These are phyloP conservation scores for Cryptococcus sp. DNA, from an alignment of 1,284 basidiomycete species.

Conservation along the genomic window DNA sequence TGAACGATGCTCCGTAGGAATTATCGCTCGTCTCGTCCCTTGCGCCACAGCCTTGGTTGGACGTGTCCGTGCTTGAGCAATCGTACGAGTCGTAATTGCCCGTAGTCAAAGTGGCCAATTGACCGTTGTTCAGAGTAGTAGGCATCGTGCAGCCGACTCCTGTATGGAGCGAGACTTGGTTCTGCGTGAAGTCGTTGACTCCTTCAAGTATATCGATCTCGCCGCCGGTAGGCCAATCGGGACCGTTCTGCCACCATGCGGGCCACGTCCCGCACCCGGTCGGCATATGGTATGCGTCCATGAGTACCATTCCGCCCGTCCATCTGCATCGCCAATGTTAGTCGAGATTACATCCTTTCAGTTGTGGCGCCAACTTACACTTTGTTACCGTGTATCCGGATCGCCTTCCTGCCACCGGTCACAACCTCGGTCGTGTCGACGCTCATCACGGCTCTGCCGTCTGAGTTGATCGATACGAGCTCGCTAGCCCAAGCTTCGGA, in stretches of 20 bases:
- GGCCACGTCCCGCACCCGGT: slow-evolving; percentile 80
- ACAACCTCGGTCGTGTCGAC: slow-evolving; percentile 78
- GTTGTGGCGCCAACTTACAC: slow-evolving; percentile 17
- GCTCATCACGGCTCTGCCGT: slow-evolving; percentile 75
- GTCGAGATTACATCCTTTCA: slow-evolving; percentile 12
- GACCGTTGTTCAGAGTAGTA: slow-evolving; percentile 49
- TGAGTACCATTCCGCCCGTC: slow-evolving; percentile 68
- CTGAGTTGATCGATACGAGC: slow-evolving; percentile 61
- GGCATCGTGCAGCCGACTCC: slow-evolving; percentile 57
- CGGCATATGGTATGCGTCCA: slow-evolving; percentile 88
- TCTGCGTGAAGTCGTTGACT: slow-evolving; percentile 52
- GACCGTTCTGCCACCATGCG: slow-evolving; percentile 55
- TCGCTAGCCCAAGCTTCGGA: slow-evolving; percentile 47
- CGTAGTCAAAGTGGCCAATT: slow-evolving; percentile 61
- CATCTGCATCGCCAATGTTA: slow-evolving; percentile 53
- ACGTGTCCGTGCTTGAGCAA: slow-evolving; percentile 50
- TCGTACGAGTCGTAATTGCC: slow-evolving; percentile 48
- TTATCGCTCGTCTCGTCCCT: slow-evolving; percentile 35
- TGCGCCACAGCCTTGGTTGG: slow-evolving; percentile 55
- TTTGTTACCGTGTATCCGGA: slow-evolving; percentile 69
- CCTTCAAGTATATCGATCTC: slow-evolving; percentile 62
- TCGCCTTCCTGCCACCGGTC: slow-evolving; percentile 65
- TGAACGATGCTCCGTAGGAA: slow-evolving; percentile 53
- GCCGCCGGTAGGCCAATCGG: slow-evolving; percentile 59
- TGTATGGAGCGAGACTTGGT: slow-evolving; percentile 56